A percentile compares a stretch with the other conserved stretches of the same genome.
Conservation (phyloP, 140 eudicot species). For the Ambrosia hybrid region DNA sequence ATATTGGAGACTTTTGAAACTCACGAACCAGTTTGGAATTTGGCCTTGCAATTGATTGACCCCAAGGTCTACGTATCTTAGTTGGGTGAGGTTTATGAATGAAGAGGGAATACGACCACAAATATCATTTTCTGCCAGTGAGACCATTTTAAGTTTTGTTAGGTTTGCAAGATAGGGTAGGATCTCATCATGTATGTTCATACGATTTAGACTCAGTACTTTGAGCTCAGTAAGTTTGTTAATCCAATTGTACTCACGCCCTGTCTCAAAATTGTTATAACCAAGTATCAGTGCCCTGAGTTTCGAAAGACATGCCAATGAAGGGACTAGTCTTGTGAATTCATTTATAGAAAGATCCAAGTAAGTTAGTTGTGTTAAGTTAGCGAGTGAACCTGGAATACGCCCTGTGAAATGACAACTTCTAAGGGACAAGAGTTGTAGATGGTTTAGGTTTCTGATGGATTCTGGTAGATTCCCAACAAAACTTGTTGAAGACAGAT, state of each 20-base stretch:
- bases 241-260: background rate
- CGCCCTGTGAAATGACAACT: too few relatives aligned
- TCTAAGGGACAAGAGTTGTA: too few relatives aligned
- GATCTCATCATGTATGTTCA: slow-evolving; percentile 18
- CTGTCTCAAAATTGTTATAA: background rate
- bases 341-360: too few relatives aligned
- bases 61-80: background rate
- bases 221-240: slow-evolving; percentile 24
- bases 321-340: too few relatives aligned
- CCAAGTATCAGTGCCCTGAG: too few relatives aligned
- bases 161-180: slow-evolving; percentile 37
- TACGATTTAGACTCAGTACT: background rate
- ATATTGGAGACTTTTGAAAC: slow-evolving; percentile 15
- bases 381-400: background rate
- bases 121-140: background rate
- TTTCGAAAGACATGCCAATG: too few relatives aligned
- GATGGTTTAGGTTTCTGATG: too few relatives aligned
- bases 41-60: slow-evolving; percentile 27
- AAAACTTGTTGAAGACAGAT: background rate
- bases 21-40: slow-evolving; percentile 27
- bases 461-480: background rate
- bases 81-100: slow-evolving; percentile 33
- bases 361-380: too few relatives aligned
- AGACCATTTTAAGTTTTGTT: slow-evolving; percentile 6
- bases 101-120: slow-evolving; percentile 38